These are phyloP conservation scores for Straminergon stramineum DNA, from an alignment of 225 moss, liverwort and hornwort genomes.

Conservation along the genomic window DNA sequence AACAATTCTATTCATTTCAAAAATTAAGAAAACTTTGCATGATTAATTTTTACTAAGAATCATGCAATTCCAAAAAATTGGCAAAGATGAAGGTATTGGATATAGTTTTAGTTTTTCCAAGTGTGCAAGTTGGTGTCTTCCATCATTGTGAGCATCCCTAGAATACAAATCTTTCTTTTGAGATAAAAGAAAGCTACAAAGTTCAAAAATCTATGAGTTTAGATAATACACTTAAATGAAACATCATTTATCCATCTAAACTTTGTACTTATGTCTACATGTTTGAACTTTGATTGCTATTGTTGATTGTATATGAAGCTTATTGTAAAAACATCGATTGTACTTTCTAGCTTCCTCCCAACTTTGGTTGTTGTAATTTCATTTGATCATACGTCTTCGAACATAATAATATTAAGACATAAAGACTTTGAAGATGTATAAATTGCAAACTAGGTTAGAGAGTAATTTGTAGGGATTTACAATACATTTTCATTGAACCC, in stretches of 20 bases:
- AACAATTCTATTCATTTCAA: background rate
- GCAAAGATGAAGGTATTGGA: background rate
- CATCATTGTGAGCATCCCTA: too few relatives aligned
- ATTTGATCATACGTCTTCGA: background rate
- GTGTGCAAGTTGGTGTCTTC: background rate
- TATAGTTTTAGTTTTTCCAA: background rate
- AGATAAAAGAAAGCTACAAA: background rate
- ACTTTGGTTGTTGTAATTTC: background rate
- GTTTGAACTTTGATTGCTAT: background rate
- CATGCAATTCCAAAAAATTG: background rate
- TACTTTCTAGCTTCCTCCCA: accelerated
- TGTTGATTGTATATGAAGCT: background rate
- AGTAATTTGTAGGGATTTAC: background rate
- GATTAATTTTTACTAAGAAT: background rate
- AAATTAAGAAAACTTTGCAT: background rate
- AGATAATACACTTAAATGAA: background rate
- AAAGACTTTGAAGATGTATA: background rate
- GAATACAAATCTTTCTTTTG: background rate
- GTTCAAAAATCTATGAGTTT: background rate
- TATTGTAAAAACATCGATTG: background rate
- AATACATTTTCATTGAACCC: background rate
- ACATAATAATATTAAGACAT: background rate
- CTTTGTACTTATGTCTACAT: accelerated
- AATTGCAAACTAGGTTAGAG: background rate
- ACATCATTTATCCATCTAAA: background rate